These are phyloP conservation scores for Amylocystis lapponica DNA, from an alignment of 768 basidiomycete genomes.

Conservation along the genomic window DNA sequence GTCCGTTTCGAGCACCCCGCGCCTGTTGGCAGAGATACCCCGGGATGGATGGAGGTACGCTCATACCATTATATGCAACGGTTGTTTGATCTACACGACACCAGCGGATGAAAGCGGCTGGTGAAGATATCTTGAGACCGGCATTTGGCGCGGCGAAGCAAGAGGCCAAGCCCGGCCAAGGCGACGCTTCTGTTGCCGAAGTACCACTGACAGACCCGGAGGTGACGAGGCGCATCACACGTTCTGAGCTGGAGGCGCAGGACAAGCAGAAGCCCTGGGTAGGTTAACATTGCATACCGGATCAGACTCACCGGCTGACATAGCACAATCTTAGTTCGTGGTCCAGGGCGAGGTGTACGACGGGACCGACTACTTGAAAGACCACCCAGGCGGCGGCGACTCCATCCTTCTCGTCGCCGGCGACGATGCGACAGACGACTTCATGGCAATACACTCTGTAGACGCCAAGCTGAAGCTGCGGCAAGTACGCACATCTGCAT, in stretches of 20 bases:
- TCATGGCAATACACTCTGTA: conserved; percentile 55
- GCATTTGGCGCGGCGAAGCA: conserved; percentile 22
- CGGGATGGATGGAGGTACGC: conserved; percentile 56
- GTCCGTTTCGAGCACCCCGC: conserved; percentile 55
- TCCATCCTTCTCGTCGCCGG: conserved; percentile 52
- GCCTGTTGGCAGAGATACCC: conserved; percentile 37
- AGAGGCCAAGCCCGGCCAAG: not conserved
- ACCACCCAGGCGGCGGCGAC: conserved; percentile 55
- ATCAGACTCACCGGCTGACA: conserved; percentile 1
- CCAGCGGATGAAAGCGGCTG: conserved; percentile 40
- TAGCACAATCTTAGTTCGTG: conserved; percentile 47
- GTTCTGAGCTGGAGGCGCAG: conserved; percentile 37
- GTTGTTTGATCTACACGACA: not conserved
- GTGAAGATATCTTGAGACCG: conserved; percentile 39
- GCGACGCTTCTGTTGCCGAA: conserved; percentile 10
- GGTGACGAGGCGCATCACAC: conserved; percentile 38
- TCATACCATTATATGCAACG: not conserved
- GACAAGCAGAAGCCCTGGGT: conserved; percentile 17
- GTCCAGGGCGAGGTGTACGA: conserved; percentile 51
- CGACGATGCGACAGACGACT: conserved; percentile 58
- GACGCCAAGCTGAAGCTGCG: conserved; percentile 42
- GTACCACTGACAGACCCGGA: conserved; percentile 41
- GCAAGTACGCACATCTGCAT: conserved; percentile 23
- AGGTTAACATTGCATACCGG: not conserved
- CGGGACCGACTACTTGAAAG: conserved; percentile 42